phyloP scores from a whole-genome alignment of 345 rosid species.

The Anacardium occidentale region DNA sequence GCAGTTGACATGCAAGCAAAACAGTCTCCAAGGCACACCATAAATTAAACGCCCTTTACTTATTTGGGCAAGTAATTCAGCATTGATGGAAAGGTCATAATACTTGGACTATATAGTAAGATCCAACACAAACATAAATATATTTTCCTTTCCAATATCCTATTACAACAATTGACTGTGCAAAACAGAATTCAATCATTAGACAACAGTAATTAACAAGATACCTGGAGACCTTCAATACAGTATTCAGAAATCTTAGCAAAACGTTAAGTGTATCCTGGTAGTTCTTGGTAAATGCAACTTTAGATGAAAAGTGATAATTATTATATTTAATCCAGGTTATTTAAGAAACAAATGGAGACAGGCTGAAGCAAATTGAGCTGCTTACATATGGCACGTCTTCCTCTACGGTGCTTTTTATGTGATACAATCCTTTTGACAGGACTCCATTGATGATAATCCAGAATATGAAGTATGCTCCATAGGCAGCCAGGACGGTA shows the following conservation, averaged over 20 bases:
- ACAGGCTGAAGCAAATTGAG: conserved; percentile 13
- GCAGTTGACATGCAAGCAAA: neutral
- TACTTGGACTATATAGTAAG: neutral
- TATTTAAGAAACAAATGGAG: neutral
- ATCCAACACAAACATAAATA: too few relatives aligned
- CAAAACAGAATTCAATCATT: neutral
- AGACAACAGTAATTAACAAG: neutral
- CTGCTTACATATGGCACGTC: conserved; percentile 41
- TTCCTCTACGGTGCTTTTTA: conserved; percentile 36
- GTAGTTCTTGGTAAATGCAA: neutral
- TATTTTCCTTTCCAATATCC: neutral
- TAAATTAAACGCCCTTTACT: neutral
- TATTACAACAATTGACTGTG: neutral
- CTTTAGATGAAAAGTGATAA: neutral
- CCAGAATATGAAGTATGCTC: conserved; percentile 58
- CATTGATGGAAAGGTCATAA: too few relatives aligned
- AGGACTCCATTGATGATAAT: conserved; percentile 49
- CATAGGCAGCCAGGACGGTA: conserved; percentile 56
- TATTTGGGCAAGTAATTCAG: too few relatives aligned
- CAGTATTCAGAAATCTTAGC: neutral
- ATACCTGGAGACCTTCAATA: conserved; percentile 1
- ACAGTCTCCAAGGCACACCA: neutral
- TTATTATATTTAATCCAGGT: neutral
- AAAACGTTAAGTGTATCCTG: neutral
- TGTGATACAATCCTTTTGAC: conserved; percentile 30